These are phyloP conservation scores for Tolypocladium ovalisporum DNA, from an alignment of 2,329 filamentous ascomycete species.

Conservation along the genomic window DNA sequence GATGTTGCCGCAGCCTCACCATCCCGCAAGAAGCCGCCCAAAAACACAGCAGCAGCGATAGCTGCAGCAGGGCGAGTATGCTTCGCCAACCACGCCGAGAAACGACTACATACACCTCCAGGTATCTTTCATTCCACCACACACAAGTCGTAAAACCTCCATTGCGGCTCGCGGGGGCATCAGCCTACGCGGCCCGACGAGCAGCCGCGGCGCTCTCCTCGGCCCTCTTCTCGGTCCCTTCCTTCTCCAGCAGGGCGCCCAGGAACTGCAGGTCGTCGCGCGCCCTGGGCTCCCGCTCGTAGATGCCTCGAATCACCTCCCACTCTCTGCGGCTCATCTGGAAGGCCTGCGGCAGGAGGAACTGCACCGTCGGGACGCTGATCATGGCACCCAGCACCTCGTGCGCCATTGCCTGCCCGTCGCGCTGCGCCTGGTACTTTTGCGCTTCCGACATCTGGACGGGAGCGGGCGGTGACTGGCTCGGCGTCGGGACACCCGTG, in stretches of 20 bases:
- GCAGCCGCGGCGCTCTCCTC: not conserved
- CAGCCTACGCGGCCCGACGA: not conserved
- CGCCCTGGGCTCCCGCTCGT: constrained; percentile 54
- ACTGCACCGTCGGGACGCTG: constrained; percentile 53
- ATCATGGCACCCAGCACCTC: constrained; percentile 55
- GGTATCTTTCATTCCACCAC: not conserved
- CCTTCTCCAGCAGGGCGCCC: constrained; percentile 42
- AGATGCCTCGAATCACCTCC: constrained; percentile 58
- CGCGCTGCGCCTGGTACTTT: constrained; percentile 30
- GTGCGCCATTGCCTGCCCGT: constrained; percentile 46
- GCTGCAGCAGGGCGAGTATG: not conserved
- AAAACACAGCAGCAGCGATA: not conserved
- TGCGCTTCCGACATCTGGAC: constrained; percentile 19
- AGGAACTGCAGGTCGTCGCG: constrained; percentile 50
- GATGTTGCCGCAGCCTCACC: not conserved
- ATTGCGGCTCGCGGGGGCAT: not conserved
- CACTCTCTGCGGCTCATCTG: constrained; percentile 63
- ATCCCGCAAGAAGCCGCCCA: not conserved
- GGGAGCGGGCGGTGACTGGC: constrained; percentile 3
- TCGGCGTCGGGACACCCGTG: constrained; percentile 4
- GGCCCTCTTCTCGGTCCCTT: constrained; percentile 18
- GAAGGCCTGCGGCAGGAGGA: constrained; percentile 58
- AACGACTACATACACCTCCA: not conserved
- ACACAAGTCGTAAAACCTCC: not conserved
- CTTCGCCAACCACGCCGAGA: not conserved